These are phyloP conservation scores for Diplodia mutila DNA, from an alignment of 2,329 filamentous ascomycete genomes.

Conservation along the genomic window DNA sequence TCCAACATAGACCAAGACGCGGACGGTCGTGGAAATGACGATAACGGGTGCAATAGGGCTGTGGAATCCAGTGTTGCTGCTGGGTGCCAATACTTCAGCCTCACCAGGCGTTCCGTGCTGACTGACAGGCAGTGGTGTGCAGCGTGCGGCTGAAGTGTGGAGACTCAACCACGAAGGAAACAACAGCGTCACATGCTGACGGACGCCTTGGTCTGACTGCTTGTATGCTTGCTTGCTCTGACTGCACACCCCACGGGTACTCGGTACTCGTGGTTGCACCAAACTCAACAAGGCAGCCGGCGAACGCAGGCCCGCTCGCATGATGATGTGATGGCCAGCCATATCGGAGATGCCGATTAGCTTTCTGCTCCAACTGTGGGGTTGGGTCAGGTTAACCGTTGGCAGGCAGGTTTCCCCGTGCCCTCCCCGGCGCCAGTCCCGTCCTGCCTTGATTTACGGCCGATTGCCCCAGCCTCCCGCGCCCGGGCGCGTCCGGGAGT, in stretches of 20 bases:
- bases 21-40: no score
- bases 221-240: neutral
- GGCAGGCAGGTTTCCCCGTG: slow-evolving; percentile 8
- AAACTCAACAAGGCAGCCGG: slow-evolving; percentile 5
- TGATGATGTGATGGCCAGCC: slow-evolving; percentile 13
- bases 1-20: neutral
- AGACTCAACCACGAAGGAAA: neutral
- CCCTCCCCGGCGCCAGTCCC: slow-evolving; percentile 18
- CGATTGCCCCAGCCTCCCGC: slow-evolving; percentile 9
- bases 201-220: slow-evolving; percentile 7
- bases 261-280: neutral
- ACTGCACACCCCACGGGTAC: neutral
- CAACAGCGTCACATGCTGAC: neutral
- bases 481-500: slow-evolving; percentile 3
- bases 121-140: slow-evolving; percentile 1
- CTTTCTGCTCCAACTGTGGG: slow-evolving; percentile 17
- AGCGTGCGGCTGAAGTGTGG: slow-evolving; percentile 3
- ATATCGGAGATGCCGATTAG: slow-evolving; percentile 24
- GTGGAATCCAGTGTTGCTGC: no score
- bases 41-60: no score
- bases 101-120: slow-evolving; percentile 8
- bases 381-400: slow-evolving; percentile 5
- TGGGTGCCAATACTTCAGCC: neutral
- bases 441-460: slow-evolving; percentile 22
- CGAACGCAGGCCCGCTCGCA: slow-evolving; percentile 5